Base-by-base conservation (phyloP, 129 eudicot species). In the Ambrosia trifida region DNA sequence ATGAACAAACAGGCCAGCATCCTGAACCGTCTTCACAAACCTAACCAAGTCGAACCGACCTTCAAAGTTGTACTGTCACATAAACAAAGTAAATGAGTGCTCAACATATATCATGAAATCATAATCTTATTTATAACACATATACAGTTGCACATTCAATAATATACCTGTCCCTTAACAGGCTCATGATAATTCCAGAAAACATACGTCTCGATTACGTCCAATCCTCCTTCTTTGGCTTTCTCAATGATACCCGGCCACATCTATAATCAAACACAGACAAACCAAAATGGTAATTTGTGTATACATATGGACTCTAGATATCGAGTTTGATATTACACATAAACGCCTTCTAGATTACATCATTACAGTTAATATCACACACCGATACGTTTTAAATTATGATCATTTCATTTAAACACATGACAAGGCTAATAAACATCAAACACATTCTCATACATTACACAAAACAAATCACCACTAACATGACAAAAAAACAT, bases 101-200 rank as follows among this genome's bases (percentile, higher is more conserved):
- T 54, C 61, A 54, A 11, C 11, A 40, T 64, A 71, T 19, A 24
- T 5, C 24, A 47, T 50, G 2, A 7, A 13, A 28, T 9, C 33
- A 64, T n/a, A 10, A 10, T 45, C 43, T 33, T 28, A 41, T 61
- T n/a, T 3, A 58, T 46, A 24, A 47, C 46, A 19, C 33, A 40
- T 53, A 9, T 13, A 75, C 14, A 66, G n/a, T 44, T 66, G 50
- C 6, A 46, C 17, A 69, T 58, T 45, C 12, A 44, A 13, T 32
- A 44, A 12, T 46, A 72, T 82, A 89, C 96, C 90, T 86, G 78
- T 62, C 96, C 96, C 80, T 79, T 84, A 14, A 84, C 84, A 38
- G 96, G 93, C 77, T 89, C 96, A 66, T 89, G 96, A 74, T 82
- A 82, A 64, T 89, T 89, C 96, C 96, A 89, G 68, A 89, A 89